Conservation (phyloP, 2,329 filamentous ascomycete species). For the Plenodomus lindquistii region DNA sequence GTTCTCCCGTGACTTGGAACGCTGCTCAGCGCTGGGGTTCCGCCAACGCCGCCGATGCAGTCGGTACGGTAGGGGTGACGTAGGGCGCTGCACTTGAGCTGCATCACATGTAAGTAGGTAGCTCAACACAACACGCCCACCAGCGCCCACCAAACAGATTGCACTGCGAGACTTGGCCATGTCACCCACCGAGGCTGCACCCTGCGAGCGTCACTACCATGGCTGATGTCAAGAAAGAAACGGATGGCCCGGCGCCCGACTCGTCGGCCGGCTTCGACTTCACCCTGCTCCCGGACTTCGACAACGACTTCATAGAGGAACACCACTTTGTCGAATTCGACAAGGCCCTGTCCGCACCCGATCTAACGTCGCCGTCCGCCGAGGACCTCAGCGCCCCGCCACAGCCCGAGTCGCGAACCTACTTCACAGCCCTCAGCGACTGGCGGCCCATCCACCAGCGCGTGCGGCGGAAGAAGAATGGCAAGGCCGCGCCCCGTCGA, state of each 20-base stretch:
- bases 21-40: no score
- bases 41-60: background rate
- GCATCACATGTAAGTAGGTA: background rate
- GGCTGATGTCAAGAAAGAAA: constrained; percentile 51
- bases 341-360: constrained; percentile 79
- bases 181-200: constrained; percentile 6
- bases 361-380: constrained; percentile 65
- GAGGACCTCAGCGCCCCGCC: constrained; percentile 54
- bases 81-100: constrained; percentile 1
- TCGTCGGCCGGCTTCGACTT: constrained; percentile 68
- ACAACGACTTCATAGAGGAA: constrained; percentile 74
- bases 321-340: constrained; percentile 79
- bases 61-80: constrained; percentile 6
- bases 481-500: constrained; percentile 46
- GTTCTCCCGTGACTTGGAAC: background rate
- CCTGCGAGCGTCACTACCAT: constrained; percentile 36
- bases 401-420: constrained; percentile 52
- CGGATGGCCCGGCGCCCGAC: constrained; percentile 63
- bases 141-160: background rate
- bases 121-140: background rate
- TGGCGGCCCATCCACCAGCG: constrained; percentile 87
- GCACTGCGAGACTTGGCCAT: background rate
- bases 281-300: constrained; percentile 73
- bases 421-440: constrained; percentile 91
- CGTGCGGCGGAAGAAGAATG: constrained; percentile 54